Conservation (phyloP, 1,284 basidiomycete genomes). For the Taiwanofungus camphoratus region DNA sequence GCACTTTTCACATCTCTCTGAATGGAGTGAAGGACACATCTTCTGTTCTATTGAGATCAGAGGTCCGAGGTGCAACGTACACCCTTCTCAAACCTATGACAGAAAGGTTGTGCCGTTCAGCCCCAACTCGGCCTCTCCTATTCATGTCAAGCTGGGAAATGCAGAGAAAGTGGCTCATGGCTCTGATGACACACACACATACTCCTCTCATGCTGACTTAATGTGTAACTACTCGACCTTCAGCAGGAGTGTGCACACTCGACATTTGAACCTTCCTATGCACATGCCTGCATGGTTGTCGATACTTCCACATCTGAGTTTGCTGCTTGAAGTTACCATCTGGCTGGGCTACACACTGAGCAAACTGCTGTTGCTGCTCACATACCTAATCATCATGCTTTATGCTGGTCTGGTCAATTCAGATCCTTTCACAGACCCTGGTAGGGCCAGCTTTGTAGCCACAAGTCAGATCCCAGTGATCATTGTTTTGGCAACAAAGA, state of each 20-base stretch:
- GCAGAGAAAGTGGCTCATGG: slow-evolving; percentile 11
- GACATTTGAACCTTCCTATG: slow-evolving; percentile 15
- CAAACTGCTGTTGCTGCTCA: slow-evolving; percentile 41
- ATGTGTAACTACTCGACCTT: slow-evolving; percentile 15
- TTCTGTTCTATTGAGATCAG: slow-evolving; percentile 22
- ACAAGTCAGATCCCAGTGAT: slow-evolving; percentile 68
- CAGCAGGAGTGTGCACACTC: slow-evolving; percentile 11
- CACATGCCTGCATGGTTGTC: slow-evolving; percentile 31
- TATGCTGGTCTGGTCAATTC: slow-evolving; percentile 48
- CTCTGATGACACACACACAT: slow-evolving; percentile 18
- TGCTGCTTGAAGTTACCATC: slow-evolving; percentile 27
- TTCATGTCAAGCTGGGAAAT: neutral
- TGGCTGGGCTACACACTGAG: slow-evolving; percentile 40
- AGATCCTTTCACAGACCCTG: slow-evolving; percentile 47
- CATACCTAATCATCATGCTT: slow-evolving; percentile 44
- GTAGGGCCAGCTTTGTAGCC: slow-evolving; percentile 57
- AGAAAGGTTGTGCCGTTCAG: neutral
- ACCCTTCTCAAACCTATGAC: slow-evolving; percentile 10
- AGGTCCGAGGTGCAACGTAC: slow-evolving; percentile 4
- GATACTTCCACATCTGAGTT: slow-evolving; percentile 24
- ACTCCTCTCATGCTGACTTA: slow-evolving; percentile 18
- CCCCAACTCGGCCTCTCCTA: neutral
- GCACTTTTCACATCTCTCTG: slow-evolving; percentile 27
- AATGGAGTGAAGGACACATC: slow-evolving; percentile 27
- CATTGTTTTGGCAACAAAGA: slow-evolving; percentile 67